These are phyloP conservation scores for Guadua angustifolia DNA, from an alignment of 176 grass and related monocot species.

Conservation along the genomic window DNA sequence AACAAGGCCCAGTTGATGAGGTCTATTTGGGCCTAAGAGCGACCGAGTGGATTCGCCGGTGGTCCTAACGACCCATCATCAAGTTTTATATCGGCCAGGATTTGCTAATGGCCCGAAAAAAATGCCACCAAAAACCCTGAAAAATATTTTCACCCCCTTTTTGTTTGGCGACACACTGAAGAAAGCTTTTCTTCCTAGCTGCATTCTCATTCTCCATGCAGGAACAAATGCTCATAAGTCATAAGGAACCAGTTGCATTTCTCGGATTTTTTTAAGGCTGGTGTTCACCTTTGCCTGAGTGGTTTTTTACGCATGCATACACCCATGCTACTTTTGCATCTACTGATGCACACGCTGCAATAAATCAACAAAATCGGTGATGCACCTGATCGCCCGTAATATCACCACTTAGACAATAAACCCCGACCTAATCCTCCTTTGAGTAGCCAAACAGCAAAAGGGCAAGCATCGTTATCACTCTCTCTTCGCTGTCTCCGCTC, in stretches of 20 bases:
- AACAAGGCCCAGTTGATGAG: no score
- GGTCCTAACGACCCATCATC: no score
- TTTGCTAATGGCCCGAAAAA: no score
- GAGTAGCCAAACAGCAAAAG: conserved; percentile 36
- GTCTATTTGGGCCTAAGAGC: no score
- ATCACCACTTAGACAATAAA: neutral
- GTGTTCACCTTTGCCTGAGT: neutral
- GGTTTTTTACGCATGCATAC: neutral
- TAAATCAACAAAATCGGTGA: neutral
- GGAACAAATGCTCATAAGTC: neutral
- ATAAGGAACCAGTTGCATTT: neutral
- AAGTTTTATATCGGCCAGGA: no score
- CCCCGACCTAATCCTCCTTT: neutral
- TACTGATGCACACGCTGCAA: neutral
- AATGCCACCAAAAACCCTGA: no score
- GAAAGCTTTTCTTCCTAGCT: neutral
- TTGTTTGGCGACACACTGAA: neutral
- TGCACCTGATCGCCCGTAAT: neutral
- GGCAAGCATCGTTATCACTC: neutral
- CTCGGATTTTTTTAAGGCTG: no score
- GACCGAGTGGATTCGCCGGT: no score
- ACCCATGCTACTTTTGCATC: neutral
- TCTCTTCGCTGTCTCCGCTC: neutral
- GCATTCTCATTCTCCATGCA: neutral
- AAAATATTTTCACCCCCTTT: neutral